Evolutionary conservation across 108 stramenopile species (phyloP), one percentile per base, ranked within the genome.

Genomic region (Pseudonitzschia pungens): DNA sequence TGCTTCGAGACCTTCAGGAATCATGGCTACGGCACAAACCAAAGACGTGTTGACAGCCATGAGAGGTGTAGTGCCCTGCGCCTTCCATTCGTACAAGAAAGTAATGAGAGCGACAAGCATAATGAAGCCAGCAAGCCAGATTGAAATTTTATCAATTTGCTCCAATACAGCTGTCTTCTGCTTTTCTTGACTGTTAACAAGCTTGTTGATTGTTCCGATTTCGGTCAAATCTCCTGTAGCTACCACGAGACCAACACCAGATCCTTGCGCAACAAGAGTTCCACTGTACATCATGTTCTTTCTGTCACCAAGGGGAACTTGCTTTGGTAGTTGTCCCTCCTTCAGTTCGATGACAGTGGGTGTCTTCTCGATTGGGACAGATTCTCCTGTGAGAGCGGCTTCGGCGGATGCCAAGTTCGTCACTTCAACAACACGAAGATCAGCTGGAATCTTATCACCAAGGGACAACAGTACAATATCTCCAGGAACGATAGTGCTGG

Each of bases 1-100:
- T 24, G 96, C 91, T 64, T 96, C 96, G 14, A 99, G 86, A 65
- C 98, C 98, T 81, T 99, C 98, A 26, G 98, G 98, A 31, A 99
- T 92, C 83, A 96, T 97, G 65, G 96, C 96, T 22, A 99, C 98
- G 10, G 95, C 96, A 68, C 96, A 96, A 21, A 80, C 79, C 57
- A 91, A 74, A 50, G 90, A 81, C 29, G 87, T 87, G 29, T 86
- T 82, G 74, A 97, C 77, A 27, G 91, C 88, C 10, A 84, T 82
- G n/a, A 84, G 42, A 0, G 32, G 32, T 3, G 32, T 7, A 5
- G 32, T 62, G 22, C 20, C 24, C 20, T 2, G 5, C 15, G 5
- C 15, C 48, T 82, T 75, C 57, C 57, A 60, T n/a, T 71, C 58
- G 40, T 84, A 71, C 40, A 86, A 70, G 85, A 96, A 99, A 60